Conservation (phyloP, 176 grass and related monocot species). For the Eremochloa ophiuroides region DNA sequence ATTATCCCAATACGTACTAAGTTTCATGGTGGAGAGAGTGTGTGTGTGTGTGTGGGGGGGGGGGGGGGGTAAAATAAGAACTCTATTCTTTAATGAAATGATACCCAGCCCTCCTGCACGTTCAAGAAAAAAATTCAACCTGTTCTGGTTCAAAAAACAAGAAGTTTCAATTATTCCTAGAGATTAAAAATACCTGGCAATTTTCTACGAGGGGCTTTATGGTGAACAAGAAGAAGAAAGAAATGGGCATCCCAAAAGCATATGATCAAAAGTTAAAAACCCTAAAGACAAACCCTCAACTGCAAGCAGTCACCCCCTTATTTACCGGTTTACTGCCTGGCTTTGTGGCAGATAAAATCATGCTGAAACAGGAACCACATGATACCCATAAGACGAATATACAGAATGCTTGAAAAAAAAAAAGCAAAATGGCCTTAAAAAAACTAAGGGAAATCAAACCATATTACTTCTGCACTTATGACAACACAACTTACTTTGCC, state of each 20-base stretch:
- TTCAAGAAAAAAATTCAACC: background rate
- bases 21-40: background rate
- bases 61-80: background rate
- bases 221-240: background rate
- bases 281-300: background rate
- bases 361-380: background rate
- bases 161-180: background rate
- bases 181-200: background rate
- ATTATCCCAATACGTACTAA: background rate
- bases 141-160: background rate
- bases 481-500: background rate
- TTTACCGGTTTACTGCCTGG: background rate
- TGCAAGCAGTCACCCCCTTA: background rate
- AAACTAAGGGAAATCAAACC: background rate
- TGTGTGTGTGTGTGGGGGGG: no score
- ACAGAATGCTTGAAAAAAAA: background rate
- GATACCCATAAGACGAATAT: background rate
- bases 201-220: background rate
- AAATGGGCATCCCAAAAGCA: background rate
- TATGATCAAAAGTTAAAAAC: background rate
- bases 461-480: background rate
- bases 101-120: no score
- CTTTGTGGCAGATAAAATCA: background rate
- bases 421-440: background rate
- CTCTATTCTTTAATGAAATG: no score